phyloP scores from a whole-genome alignment of 495 filamentous ascomycete species.

The Amphirosellinia nigrospora region DNA sequence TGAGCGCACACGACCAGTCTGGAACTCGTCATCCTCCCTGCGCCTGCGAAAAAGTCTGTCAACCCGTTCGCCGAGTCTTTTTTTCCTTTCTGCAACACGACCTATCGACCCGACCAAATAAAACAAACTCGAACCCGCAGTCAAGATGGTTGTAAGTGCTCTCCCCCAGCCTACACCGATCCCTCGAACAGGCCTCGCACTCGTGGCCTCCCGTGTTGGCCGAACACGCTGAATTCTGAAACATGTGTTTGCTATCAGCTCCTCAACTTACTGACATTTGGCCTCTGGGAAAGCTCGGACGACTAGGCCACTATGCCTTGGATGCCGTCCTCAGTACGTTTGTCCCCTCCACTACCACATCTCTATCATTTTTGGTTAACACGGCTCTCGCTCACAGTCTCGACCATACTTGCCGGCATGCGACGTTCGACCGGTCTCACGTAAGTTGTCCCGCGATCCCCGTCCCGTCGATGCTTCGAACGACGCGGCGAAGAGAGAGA shows the following conservation, averaged over 20 bases:
- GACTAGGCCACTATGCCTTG: slow-evolving; percentile 92
- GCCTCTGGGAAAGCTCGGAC: slow-evolving; percentile 79
- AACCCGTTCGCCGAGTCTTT: not conserved
- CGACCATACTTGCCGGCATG: slow-evolving; percentile 93
- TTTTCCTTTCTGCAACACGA: slow-evolving; percentile 2
- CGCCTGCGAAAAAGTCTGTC: not conserved
- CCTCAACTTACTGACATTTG: slow-evolving; percentile 67
- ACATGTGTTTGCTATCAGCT: slow-evolving; percentile 47
- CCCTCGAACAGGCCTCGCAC: slow-evolving; percentile 17
- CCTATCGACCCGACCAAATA: not conserved
- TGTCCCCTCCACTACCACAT: not conserved
- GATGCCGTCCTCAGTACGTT: slow-evolving; percentile 89
- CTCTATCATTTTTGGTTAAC: slow-evolving; percentile 30
- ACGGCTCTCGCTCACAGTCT: slow-evolving; percentile 62
- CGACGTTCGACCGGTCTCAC: slow-evolving; percentile 95
- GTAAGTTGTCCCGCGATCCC: slow-evolving; percentile 64
- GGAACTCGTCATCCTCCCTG: slow-evolving; percentile 6
- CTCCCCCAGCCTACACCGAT: slow-evolving; percentile 23
- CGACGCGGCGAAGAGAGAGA: not conserved
- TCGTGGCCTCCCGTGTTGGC: slow-evolving; percentile 1
- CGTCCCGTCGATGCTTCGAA: not conserved
- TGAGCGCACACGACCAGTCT: not conserved
- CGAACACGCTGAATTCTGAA: slow-evolving; percentile 29
- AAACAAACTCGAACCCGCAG: slow-evolving; percentile 2
- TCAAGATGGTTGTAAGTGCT: slow-evolving; percentile 54